Evolutionary conservation across 176 grass and related monocot species (phyloP), one percentile per base, ranked within the genome.

Genomic region (Calamus simplicifolius): DNA sequence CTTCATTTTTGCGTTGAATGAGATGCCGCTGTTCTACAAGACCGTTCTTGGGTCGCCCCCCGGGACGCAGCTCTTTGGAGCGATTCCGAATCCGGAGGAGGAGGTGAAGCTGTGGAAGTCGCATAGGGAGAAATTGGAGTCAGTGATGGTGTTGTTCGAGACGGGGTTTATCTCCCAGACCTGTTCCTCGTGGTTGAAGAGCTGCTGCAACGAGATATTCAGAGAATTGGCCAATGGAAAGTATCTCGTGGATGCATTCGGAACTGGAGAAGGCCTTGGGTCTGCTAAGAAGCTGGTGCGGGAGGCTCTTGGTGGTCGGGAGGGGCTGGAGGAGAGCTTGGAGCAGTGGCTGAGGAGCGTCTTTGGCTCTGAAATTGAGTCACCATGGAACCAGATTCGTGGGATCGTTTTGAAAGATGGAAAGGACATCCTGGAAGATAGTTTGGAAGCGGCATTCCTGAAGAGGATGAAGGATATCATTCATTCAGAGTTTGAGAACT

Each of bases 351-450:
- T 98, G 53, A 98, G 78, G 85, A 83, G 73, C 27, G 88, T 89
- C 26, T 89, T 97, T 73, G 94, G 94, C 31, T 85, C 84, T 0
- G 94, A 98, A 52, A 85, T 80, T 73, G 85, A 98, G 74, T 92
- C 94, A 10, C 84, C 94, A 29, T 98, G 94, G 94, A 73, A 92
- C 70, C 87, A 92, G 75, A 92, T 98, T 61, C 69, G 88, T 29
- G 85, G 84, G 2, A 64, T 89, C 29, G 85, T 93, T 58, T 69
- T 98, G 79, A 98, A 93, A 75, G 79, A 89, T 38, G 75, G 50
- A 30, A 98, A 93, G 57, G 88, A 93, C 63, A 73, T 98, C 75
- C 92, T 98, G 52, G 94, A 98, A 66, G 73, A 83, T 63, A 75
- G 73, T 70, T 78, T 98, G 81, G 94, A 98, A 70, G 79, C 78